A percentile compares a stretch with the other conserved stretches of the same genome.
These are phyloP conservation scores for Trichophyton schoenleinii DNA, from an alignment of 2,329 filamentous ascomycete species.

Conservation along the genomic window DNA sequence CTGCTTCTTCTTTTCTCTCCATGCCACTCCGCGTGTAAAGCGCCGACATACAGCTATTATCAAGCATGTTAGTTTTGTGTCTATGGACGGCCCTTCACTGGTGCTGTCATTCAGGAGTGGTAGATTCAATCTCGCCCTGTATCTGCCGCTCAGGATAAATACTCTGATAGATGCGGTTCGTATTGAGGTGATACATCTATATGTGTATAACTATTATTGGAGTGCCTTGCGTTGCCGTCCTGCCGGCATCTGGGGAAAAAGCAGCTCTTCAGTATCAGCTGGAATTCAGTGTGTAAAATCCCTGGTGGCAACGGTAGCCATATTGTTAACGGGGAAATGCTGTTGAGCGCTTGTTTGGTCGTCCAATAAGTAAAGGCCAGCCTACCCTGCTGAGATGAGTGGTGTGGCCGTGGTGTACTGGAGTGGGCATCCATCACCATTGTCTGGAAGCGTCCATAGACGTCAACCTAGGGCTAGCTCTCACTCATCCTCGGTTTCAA, in stretches of 20 bases:
- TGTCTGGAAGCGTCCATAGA: neutral
- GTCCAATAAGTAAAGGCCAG: neutral
- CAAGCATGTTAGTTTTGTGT: constrained; percentile 19
- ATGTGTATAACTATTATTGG: neutral
- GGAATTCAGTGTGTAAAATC: neutral
- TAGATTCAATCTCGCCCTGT: constrained; percentile 59
- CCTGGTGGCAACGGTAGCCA: neutral
- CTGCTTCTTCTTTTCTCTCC: constrained; percentile 15
- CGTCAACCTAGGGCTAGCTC: constrained; percentile 9
- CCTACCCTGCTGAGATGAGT: neutral
- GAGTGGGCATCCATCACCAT: neutral
- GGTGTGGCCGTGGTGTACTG: neutral
- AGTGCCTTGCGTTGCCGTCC: neutral
- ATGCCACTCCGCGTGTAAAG: constrained; percentile 32
- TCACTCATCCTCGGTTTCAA: constrained; percentile 46
- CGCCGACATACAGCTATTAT: constrained; percentile 28
- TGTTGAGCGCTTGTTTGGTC: neutral
- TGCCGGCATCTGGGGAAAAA: too few species aligned
- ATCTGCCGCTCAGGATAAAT: constrained; percentile 72
- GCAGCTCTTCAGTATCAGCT: neutral
- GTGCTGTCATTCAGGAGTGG: constrained; percentile 44
- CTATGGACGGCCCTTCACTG: constrained; percentile 42
- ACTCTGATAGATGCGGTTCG: constrained; percentile 69
- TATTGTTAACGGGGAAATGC: neutral
- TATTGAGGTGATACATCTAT: constrained; percentile 60